phyloP scores from a whole-genome alignment of 192 early-diverging fungal species.

The Coemansia sp. region DNA sequence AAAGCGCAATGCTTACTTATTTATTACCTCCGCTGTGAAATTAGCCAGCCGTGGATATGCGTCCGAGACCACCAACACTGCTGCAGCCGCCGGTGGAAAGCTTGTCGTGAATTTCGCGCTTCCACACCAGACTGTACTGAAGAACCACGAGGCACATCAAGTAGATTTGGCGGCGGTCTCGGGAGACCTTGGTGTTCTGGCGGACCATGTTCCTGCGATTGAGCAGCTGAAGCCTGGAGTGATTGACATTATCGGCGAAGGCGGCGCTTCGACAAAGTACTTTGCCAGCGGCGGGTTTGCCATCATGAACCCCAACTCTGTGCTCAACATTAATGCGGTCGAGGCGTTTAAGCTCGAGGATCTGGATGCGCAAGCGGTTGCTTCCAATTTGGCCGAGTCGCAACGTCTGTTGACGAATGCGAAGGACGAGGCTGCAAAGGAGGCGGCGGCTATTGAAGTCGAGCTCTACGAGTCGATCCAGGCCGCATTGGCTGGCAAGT shows the following conservation, averaged over 20 bases:
- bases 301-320: conserved; percentile 93
- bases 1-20: background rate
- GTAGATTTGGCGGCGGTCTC: conserved; percentile 92
- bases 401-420: conserved; percentile 65
- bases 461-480: conserved; percentile 89
- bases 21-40: background rate
- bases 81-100: conserved; percentile 60
- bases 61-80: conserved; percentile 82
- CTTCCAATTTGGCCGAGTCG: conserved; percentile 78
- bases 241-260: conserved; percentile 77
- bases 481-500: conserved; percentile 60
- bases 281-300: conserved; percentile 98
- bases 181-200: conserved; percentile 97
- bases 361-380: conserved; percentile 78
- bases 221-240: conserved; percentile 93
- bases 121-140: conserved; percentile 87
- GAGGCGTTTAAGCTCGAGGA: conserved; percentile 92
- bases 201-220: conserved; percentile 96
- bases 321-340: conserved; percentile 95
- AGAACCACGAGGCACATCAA: conserved; percentile 76
- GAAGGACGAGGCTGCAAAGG: conserved; percentile 77
- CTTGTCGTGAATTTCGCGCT: conserved; percentile 87
- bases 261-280: conserved; percentile 73
- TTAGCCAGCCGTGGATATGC: conserved; percentile 66
- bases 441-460: conserved; percentile 80